Base-by-base conservation (phyloP, 805 yeast species). In the Ogataea paraovalis region DNA sequence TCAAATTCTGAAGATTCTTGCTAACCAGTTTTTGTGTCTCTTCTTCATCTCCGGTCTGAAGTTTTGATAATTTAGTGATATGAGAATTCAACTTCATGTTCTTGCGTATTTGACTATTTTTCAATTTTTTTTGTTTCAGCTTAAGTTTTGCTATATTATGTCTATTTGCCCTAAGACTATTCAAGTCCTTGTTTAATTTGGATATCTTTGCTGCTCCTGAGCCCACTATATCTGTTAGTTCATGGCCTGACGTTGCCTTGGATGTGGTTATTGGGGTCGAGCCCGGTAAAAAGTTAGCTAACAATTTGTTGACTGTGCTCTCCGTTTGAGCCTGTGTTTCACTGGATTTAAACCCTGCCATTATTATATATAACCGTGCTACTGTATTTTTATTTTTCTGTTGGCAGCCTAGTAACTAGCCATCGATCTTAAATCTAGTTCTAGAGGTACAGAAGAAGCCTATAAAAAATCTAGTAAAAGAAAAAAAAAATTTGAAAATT, bases 1-100 rank as follows among this genome's bases (percentile, higher is more conserved):
- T 67, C 12, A 76, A 49, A 23, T 59, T 62, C 8, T 61, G 55
- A 3, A 73, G 60, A 50, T 77, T 76, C 42, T 57, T 65, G 20
- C 64, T 66, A 68, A 79, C 55, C 47, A 72, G 67, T 52, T 68
- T 61, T 36, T 60, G 56, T 14, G 73, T 65, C 55, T 65, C 71
- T 49, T 70, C 56, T 42, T 62, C 30, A 39, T 57, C 60, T n/a
- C 57, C 54, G n/a, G 45, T 49, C 28, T 56, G 54, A 20, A 64
- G 39, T 38, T 47, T 59, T 7, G 62, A 53, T 4, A 58, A 43
- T 43, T 53, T 59, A 36, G 51, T 47, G n/a, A 62, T 52, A 33
- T 53, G 56, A 2, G 44, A 20, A 8, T 51, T 46, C 0, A 57
- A 34, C 8, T 46, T 38, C 28, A 46, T 43, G 33, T 44, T 27